Evolutionary conservation across 2,329 filamentous ascomycete species (phyloP), one percentile per base, ranked within the genome.

Genomic region (Colletotrichum shisoi): DNA sequence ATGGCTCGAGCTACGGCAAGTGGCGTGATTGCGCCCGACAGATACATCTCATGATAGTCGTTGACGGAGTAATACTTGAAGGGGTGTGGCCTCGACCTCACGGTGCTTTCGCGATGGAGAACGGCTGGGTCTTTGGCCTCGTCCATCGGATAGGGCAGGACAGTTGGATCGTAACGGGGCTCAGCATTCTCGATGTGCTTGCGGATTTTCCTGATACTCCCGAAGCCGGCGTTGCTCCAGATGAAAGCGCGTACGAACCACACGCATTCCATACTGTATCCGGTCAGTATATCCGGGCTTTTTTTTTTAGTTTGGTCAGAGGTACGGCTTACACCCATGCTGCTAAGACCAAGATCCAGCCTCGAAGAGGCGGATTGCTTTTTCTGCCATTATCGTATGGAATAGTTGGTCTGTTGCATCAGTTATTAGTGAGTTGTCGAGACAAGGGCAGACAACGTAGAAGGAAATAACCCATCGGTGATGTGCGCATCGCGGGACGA

Each of bases 221-320:
- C 79, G 73, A 92, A 91, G 45, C 88, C 88, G 21, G 88, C 87
- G 75, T 89, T 89, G 45, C 78, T 78, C 87, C 87, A 91, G 70
- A 89, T 81, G 58, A 82, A 73, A 66, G 80, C 81, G 56, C 87
- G 84, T 9, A 90, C 67, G 54, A 85, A 80, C 21, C 80, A 79
- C 17, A 89, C 73, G 57, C 81, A 83, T 51, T 87, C 82, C 71
- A 90, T 81, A 12, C 84, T 87, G 70, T 19, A 19, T 34, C 15
- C 15, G 39, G 56, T 70, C 31, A 71, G 64, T 39, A 24, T 49
- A 59, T 12, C n/a, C 15, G 5, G 11, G 17, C n/a, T 12, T 21
- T n/a, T 13, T 21, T 12, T 21, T n/a, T 13, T 21, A 17, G n/a
- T 11, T n/a, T 7, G 4, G 45, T 44, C 27, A 51, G 48, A 3